A percentile compares a stretch with the other conserved stretches of the same genome.
Evolutionary conservation across 331 rosid genomes (phyloP).

Genomic region (Quercus tomentella): DNA sequence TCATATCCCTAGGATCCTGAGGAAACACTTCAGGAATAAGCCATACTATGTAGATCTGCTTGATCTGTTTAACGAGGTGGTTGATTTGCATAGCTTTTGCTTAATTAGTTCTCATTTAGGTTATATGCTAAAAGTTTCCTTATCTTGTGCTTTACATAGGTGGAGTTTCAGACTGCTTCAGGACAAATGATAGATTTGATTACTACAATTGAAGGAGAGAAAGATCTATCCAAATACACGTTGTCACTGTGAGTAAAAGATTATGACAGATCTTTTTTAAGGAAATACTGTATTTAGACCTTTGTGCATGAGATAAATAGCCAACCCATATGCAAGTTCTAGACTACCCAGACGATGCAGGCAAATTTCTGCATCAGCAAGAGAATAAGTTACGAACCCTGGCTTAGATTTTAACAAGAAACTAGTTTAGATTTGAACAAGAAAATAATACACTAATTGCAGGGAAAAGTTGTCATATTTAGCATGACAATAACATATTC

Average conservation of each 20-base stretch:
- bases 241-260: slow-evolving; percentile 62
- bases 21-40: slow-evolving; percentile 71
- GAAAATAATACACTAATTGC: background rate
- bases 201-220: slow-evolving; percentile 72
- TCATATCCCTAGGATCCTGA: slow-evolving; percentile 79
- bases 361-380: background rate
- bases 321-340: background rate
- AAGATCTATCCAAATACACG: slow-evolving; percentile 66
- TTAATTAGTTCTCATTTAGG: slow-evolving; percentile 11
- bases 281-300: background rate
- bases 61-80: slow-evolving; percentile 88
- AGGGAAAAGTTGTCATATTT: background rate
- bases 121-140: slow-evolving; percentile 13
- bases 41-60: slow-evolving; percentile 81
- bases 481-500: background rate
- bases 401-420: background rate
- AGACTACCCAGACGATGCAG: background rate
- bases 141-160: slow-evolving; percentile 38
- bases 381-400: background rate
- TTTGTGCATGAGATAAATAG: background rate
- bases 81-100: slow-evolving; percentile 8
- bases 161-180: slow-evolving; percentile 91
- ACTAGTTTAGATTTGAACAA: background rate
- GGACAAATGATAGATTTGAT: slow-evolving; percentile 98
- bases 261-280: background rate